These are phyloP conservation scores for Porogramme epimiltina DNA, from an alignment of 1,284 basidiomycete species.

Conservation along the genomic window DNA sequence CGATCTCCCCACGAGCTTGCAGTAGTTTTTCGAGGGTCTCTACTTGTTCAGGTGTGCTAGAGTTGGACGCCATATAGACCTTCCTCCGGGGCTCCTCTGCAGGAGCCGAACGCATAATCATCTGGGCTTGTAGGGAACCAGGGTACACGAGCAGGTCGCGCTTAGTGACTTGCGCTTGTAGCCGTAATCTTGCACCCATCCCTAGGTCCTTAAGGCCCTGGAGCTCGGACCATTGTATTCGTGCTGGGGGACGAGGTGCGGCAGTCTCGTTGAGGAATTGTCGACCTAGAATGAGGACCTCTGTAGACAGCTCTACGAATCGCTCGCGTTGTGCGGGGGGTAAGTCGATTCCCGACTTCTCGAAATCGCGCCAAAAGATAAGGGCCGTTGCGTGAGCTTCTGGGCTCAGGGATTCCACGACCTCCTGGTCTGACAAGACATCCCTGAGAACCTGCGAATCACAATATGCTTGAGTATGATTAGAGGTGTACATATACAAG, in stretches of 20 bases:
- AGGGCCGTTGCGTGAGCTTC: slow-evolving; percentile 84
- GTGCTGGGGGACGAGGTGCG: slow-evolving; percentile 60
- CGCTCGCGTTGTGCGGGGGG: slow-evolving; percentile 75
- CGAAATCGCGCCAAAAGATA: slow-evolving; percentile 96
- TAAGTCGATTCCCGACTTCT: slow-evolving; percentile 94
- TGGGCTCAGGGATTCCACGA: slow-evolving; percentile 61
- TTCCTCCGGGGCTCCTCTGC: slow-evolving; percentile 80
- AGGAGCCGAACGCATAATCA: slow-evolving; percentile 88
- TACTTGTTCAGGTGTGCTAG: slow-evolving; percentile 70
- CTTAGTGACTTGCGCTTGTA: slow-evolving; percentile 75
- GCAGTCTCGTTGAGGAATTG: slow-evolving; percentile 77
- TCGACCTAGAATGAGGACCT: slow-evolving; percentile 88
- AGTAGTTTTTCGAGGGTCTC: slow-evolving; percentile 78
- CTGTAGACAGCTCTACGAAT: slow-evolving; percentile 91
- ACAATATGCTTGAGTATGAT: slow-evolving; percentile 7
- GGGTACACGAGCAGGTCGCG: slow-evolving; percentile 77
- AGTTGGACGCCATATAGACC: slow-evolving; percentile 78
- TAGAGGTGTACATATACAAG: background rate
- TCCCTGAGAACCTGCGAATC: slow-evolving; percentile 56
- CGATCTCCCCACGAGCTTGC: slow-evolving; percentile 75
- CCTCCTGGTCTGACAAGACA: slow-evolving; percentile 63
- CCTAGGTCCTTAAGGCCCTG: slow-evolving; percentile 69
- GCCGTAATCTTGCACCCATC: slow-evolving; percentile 66
- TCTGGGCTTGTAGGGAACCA: slow-evolving; percentile 86
- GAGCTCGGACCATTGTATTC: slow-evolving; percentile 67